Evolutionary conservation across 345 rosid species (phyloP).

Genomic region (Hirschfeldia incana): DNA sequence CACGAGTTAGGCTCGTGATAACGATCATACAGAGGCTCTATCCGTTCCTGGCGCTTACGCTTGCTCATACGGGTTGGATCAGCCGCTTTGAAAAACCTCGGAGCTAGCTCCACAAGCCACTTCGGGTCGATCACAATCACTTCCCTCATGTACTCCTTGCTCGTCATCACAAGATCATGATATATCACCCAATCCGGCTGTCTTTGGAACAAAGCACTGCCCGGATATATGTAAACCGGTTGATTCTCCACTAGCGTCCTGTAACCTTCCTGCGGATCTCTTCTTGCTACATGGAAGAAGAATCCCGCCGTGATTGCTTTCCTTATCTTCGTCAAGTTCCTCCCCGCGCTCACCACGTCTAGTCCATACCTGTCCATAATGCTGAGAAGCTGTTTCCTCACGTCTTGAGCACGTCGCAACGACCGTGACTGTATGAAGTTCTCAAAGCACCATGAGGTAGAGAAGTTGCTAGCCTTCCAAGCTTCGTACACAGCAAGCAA

Average conservation of each 20-base stretch:
- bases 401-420: slow-evolving; percentile 79
- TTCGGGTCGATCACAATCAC: slow-evolving; percentile 84
- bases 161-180: slow-evolving; percentile 92
- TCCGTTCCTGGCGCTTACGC: slow-evolving; percentile 83
- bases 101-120: slow-evolving; percentile 90
- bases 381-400: slow-evolving; percentile 85
- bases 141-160: slow-evolving; percentile 92
- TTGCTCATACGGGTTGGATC: slow-evolving; percentile 91
- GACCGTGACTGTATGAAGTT: slow-evolving; percentile 83
- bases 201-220: slow-evolving; percentile 88
- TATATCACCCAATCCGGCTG: slow-evolving; percentile 99
- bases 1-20: slow-evolving; percentile 92
- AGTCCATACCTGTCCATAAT: slow-evolving; percentile 86
- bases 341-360: slow-evolving; percentile 81
- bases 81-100: slow-evolving; percentile 82
- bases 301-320: slow-evolving; percentile 92
- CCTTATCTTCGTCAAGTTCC: slow-evolving; percentile 68
- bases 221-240: slow-evolving; percentile 82
- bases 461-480: slow-evolving; percentile 86
- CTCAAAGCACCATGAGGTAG: slow-evolving; percentile 90
- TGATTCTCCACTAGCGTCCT: slow-evolving; percentile 85
- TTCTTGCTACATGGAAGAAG: slow-evolving; percentile 79
- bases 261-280: slow-evolving; percentile 89
- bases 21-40: slow-evolving; percentile 76
- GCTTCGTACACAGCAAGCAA: slow-evolving; percentile 88